Base-by-base conservation (phyloP, 768 basidiomycete genomes). In the Phaeotremella fagi region DNA sequence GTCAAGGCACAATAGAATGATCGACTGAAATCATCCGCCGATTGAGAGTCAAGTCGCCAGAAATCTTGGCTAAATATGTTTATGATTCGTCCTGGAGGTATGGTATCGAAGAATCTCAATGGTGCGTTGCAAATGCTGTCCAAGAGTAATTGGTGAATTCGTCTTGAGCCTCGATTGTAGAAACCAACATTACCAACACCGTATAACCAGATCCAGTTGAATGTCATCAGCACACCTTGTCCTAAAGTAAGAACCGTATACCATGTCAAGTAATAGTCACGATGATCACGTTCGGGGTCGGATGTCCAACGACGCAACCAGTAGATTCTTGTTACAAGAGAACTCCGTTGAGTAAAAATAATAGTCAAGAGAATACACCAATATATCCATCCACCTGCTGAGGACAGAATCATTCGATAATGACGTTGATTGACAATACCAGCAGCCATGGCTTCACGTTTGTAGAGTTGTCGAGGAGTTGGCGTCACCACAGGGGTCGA, bases 191-290 rank as follows among this genome's bases (percentile, higher is more conserved):
- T 59, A 2, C 60, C 55, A 3, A 68, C 43, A 4, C 68, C 67
- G 33, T 74, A 74, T 1, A 74, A 61, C 70, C 70, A 72, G 11
- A 72, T 47, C 72, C 72, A 74, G 25, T 60, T 43, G 11, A 52
- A 29, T 14, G 55, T 49, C 15, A 59, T 59, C 3, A 63, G 9
- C 18, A 61, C 1, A 31, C 56, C 53, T 12, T 36, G 26, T 16
- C 53, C 12, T 1, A 38, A 20, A 7, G 60, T 54, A 22, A 64
- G 23, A 4, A 47, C 31, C 2, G 54, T 58, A 45, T 68, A 74
- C 2, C 59, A 45, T 0, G 45, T 3, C 18, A 74, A 59, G 48
- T 68, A 63, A 31, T 59, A 54, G 29, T 61, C 52, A 22, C 70
- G 48, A 20, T 55, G 48, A 1, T 45, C 33, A 5, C 51, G 37